Evolutionary conservation across 805 yeast species (phyloP).

Genomic region (Candida methanosorbosa): DNA sequence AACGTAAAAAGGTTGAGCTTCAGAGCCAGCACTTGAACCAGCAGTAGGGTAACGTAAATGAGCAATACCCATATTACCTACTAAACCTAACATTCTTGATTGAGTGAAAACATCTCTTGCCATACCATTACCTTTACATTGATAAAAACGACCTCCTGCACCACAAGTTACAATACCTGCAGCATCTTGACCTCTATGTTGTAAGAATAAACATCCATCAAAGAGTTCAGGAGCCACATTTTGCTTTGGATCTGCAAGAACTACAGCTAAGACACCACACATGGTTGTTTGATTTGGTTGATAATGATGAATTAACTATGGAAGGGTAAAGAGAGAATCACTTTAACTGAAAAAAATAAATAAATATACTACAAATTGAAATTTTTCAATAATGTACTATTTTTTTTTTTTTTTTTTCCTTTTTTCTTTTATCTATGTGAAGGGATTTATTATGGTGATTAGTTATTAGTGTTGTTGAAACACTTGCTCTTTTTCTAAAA

Average conservation of each 20-base stretch:
- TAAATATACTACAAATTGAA: too few relatives aligned
- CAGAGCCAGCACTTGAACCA: slow-evolving; percentile 90
- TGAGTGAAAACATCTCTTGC: slow-evolving; percentile 95
- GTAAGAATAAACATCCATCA: slow-evolving; percentile 88
- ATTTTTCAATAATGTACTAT: too few relatives aligned
- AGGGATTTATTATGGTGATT: too few relatives aligned
- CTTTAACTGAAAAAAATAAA: not conserved
- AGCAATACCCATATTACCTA: slow-evolving; percentile 92
- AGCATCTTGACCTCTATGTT: slow-evolving; percentile 98
- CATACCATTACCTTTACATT: slow-evolving; percentile 98
- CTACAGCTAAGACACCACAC: slow-evolving; percentile 95
- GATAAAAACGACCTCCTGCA: slow-evolving; percentile 84
- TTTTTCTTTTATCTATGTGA: too few relatives aligned
- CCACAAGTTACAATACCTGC: slow-evolving; percentile 99
- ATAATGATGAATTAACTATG: too few relatives aligned
- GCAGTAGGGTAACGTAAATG: slow-evolving; percentile 97
- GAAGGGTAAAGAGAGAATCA: not conserved
- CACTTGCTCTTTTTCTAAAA: too few relatives aligned
- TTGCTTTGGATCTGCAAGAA: slow-evolving; percentile 63
- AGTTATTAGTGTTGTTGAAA: too few relatives aligned
- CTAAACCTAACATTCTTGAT: slow-evolving; percentile 63
- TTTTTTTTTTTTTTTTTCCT: too few relatives aligned
- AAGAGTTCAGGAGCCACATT: slow-evolving; percentile 84
- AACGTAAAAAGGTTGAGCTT: slow-evolving; percentile 98
- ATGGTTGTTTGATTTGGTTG: slow-evolving; percentile 27